Evolutionary conservation across 2,329 filamentous ascomycete species (phyloP), one percentile per base, ranked within the genome.

Genomic region (Curvularia verruculosa): DNA sequence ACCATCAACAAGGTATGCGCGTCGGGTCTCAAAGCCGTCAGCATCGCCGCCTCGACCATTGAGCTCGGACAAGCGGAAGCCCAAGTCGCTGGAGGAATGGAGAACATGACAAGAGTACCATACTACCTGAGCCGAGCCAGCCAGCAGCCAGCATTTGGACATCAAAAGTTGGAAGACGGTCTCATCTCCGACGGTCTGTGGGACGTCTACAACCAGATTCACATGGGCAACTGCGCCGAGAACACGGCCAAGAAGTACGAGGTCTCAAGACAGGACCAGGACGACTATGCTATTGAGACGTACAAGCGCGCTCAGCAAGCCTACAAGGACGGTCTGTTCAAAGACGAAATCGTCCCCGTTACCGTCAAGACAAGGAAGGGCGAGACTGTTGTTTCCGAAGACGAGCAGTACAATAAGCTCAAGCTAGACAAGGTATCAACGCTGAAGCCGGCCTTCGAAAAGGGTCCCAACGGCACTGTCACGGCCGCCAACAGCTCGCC

Each of bases 1-100:
- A 98, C 95, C 15, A 89, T 99, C 78, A 99, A 99, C 84, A 99
- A 99, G 80, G 95, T 99, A 58, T 99, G 95, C 81, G 90, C 95
- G 3, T 97, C 93, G 0, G 95, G 95, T 5, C 82, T 99, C 64
- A 99, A 99, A 78, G 90, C 95, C 1, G 92, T 98, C 4, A 87
- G 85, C 21, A 85, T 98, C 43, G 95, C 94, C 1, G 94, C 94
- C 1, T 92, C 96, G 73, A 95, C 96, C 72, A 96, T 98, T 68
- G 91, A 97, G 78, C 85, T 99, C 10, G 94, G 95, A 5, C 84
- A 96, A 9, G 86, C 92, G 15, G 91, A 96, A 70, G 93, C 90
- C 0, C 90, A 96, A 75, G 84, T 98, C 7, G 95, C 95, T 1
- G 95, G 95, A 60, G 95, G 95, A 52, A 97, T 99, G 90, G 95